A percentile compares a stretch with the other conserved stretches of the same genome.
These are phyloP conservation scores for Aspergillus saccharolyticus DNA, from an alignment of 495 filamentous ascomycete genomes.

Conservation along the genomic window DNA sequence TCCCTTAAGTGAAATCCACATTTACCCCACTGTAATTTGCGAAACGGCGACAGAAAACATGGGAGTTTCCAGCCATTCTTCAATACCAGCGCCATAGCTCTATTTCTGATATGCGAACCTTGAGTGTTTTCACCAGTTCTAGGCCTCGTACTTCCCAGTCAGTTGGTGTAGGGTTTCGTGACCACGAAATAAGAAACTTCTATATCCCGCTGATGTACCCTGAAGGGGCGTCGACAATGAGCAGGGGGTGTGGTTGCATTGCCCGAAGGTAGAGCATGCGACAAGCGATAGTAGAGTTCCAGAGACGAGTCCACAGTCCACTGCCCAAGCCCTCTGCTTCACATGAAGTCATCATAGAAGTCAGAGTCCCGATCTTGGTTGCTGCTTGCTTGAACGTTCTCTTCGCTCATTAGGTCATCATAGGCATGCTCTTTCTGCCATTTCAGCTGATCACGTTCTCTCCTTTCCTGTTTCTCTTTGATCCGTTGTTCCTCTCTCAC, in stretches of 20 bases:
- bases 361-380: conserved; percentile 48
- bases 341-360: conserved; percentile 53
- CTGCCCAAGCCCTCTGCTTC: conserved; percentile 15
- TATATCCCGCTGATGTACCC: neutral
- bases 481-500: conserved; percentile 66
- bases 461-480: conserved; percentile 69
- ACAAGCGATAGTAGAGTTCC: neutral
- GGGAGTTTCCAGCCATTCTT: neutral
- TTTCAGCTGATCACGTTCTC: conserved; percentile 81
- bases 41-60: neutral
- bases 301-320: neutral
- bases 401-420: conserved; percentile 60
- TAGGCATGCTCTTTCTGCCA: conserved; percentile 94
- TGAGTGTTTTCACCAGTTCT: neutral
- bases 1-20: neutral
- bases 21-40: neutral
- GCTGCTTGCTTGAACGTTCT: conserved; percentile 41
- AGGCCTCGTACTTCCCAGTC: neutral
- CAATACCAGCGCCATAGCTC: neutral
- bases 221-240: neutral
- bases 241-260: neutral
- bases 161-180: neutral
- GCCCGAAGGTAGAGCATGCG: neutral
- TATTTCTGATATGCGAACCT: neutral
- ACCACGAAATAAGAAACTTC: neutral